Percentiles rank a stretch among this genome's conserved stretches.
phyloP scores from a whole-genome alignment of 495 filamentous ascomycete genomes.

The Tuber borchii region DNA sequence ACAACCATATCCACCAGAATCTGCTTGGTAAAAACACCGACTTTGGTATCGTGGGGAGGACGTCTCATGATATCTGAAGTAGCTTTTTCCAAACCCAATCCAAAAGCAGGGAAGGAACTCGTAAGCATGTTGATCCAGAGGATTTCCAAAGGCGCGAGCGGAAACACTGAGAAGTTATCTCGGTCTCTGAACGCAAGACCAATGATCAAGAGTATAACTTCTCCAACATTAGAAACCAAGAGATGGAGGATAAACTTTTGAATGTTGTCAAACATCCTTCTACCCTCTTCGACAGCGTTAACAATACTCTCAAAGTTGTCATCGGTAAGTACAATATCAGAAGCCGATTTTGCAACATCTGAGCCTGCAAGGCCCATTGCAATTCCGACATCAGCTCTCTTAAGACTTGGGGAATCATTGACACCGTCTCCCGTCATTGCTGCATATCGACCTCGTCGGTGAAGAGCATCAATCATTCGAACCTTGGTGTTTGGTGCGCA shows the following conservation, averaged over 20 bases:
- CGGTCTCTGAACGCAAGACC: constrained; percentile 63
- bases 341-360: constrained; percentile 84
- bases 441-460: constrained; percentile 55
- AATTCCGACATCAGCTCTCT: constrained; percentile 60
- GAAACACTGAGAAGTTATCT: constrained; percentile 58
- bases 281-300: constrained; percentile 60
- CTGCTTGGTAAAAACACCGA: constrained; percentile 62
- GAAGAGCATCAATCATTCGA: constrained; percentile 57
- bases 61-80: constrained; percentile 60
- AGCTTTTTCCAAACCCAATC: constrained; percentile 61
- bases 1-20: constrained; percentile 65
- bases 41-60: constrained; percentile 57
- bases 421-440: constrained; percentile 62
- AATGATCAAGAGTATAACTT: constrained; percentile 60
- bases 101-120: constrained; percentile 61
- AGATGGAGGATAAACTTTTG: constrained; percentile 69
- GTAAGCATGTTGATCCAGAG: constrained; percentile 71
- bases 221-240: constrained; percentile 62
- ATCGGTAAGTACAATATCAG: constrained; percentile 80
- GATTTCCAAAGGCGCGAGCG: constrained; percentile 61
- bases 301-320: constrained; percentile 63
- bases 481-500: constrained; percentile 49
- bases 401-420: constrained; percentile 63
- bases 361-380: constrained; percentile 66
- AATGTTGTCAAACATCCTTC: constrained; percentile 68